Base-by-base conservation (phyloP, 1,139 yeast genomes). In the Suhomyces chickasaworum region DNA sequence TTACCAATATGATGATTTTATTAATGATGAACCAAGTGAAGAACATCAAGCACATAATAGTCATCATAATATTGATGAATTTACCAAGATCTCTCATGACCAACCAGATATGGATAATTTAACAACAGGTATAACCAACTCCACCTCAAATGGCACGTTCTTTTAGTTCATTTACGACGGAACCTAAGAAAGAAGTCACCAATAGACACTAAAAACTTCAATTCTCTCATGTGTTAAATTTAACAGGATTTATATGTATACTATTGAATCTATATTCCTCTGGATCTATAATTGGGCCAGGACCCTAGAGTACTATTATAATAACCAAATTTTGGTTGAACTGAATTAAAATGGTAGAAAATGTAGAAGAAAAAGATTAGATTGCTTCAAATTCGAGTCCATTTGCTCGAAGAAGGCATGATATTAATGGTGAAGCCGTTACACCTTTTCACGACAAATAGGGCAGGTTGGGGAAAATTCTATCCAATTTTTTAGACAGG, bases 401-500 rank as follows among this genome's bases (percentile, higher is more conserved):
- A 3, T 13, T 29, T 29, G 32, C 32, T 29, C 32, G 32, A 13
- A 29, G 32, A 15, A 29, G 13, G 32, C 32, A 29, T 29, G 12
- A 10, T 10, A 10, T 25, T 25, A 10, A 10, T 23, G 3, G n/a
- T 25, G 12, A 25, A 10, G n/a, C n/a, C 13, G 13, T 25, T 7
- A 34, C 25, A 35, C 16, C 37, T 27, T 35, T 31, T 49, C 53
- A 32, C 83, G 59, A 53, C 83, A 78, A 17, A 75, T 62, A 0
- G 84, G 84, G 58, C 84, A 79, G 4, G 66, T 63, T 17, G 56
- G 58, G 1, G 80, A 73, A 39, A 61, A 65, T 23, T 66, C 59
- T 23, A 76, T 57, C 84, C 84, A 79, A 39, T 57, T 56, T 46
- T 69, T 75, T 41, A 78, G 60, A 52, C 84, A 79, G 7, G 61